Conservation (phyloP, 83 land plant genomes). For the Diphasiastrum complanatum region DNA sequence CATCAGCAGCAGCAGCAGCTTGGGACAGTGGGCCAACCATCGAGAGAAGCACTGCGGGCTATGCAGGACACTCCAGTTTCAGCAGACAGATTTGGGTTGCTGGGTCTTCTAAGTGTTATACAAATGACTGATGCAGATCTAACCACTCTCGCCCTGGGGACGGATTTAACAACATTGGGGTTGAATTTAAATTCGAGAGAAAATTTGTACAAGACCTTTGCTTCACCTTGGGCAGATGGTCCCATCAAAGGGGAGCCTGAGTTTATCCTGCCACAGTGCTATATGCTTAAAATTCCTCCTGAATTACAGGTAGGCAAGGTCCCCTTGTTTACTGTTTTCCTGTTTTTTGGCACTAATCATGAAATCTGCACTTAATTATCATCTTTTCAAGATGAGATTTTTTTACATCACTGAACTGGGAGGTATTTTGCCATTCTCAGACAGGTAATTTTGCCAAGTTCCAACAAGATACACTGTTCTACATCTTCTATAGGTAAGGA, state of each 20-base stretch:
- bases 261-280: conserved; percentile 7
- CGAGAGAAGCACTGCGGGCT: conserved; percentile 48
- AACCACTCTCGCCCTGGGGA: conserved; percentile 11
- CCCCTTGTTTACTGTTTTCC: not conserved
- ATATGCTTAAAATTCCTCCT: conserved; percentile 6
- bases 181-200: conserved; percentile 11
- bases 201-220: conserved; percentile 14
- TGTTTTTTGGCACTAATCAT: not conserved
- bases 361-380: too few relatives aligned
- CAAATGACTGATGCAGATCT: conserved; percentile 9
- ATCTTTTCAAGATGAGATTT: not conserved
- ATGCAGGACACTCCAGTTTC: conserved; percentile 36
- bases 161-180: conserved; percentile 11
- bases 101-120: conserved; percentile 13
- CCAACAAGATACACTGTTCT: conserved; percentile 1
- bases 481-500: conserved; percentile 15
- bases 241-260: conserved; percentile 13
- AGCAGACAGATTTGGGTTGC: conserved; percentile 10
- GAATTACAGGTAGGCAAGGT: conserved; percentile 3
- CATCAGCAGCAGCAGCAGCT: conserved; percentile 61
- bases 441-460: conserved; percentile 6
- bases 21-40: conserved; percentile 42
- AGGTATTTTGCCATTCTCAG: not conserved
- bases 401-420: not conserved
- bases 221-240: conserved; percentile 11